These are phyloP conservation scores for Pythium chondricola DNA, from an alignment of 352 stramenopile species.

Conservation along the genomic window DNA sequence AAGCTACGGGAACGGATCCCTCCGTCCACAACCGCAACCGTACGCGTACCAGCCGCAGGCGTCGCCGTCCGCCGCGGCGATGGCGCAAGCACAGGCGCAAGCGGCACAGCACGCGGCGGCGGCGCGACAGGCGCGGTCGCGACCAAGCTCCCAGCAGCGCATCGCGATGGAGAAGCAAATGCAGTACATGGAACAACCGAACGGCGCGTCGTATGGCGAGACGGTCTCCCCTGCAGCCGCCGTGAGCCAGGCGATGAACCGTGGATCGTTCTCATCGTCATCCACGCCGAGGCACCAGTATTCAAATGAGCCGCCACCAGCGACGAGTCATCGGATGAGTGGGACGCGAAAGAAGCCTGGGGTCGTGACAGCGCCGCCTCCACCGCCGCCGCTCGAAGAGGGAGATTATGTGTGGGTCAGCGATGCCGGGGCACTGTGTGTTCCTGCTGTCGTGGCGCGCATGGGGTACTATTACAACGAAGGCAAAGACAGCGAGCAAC, in stretches of 20 bases:
- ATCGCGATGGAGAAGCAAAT: neutral
- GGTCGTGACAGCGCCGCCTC: neutral
- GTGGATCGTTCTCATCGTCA: constrained; percentile 2
- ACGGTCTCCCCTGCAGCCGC: neutral
- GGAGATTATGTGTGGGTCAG: constrained; percentile 65
- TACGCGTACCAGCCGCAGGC: constrained; percentile 4
- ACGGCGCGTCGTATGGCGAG: constrained; percentile 2
- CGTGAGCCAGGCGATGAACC: constrained; percentile 1
- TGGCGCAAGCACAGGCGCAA: constrained; percentile 2
- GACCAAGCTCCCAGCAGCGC: constrained; percentile 8
- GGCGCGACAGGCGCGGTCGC: constrained; percentile 3
- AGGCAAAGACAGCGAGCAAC: constrained; percentile 53
- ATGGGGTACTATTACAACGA: constrained; percentile 55
- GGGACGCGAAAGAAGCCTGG: constrained; percentile 2
- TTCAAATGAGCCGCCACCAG: neutral
- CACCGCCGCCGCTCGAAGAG: constrained; percentile 33
- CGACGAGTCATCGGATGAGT: neutral
- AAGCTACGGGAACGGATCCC: neutral
- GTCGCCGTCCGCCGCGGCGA: constrained; percentile 1
- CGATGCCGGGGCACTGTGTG: constrained; percentile 42
- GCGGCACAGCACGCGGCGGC: constrained; percentile 2
- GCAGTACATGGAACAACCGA: constrained; percentile 3
- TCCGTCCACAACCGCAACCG: neutral
- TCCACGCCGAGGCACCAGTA: constrained; percentile 5
- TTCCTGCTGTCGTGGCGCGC: constrained; percentile 54